Evolutionary conservation across 2,329 filamentous ascomycete genomes (phyloP), one percentile per base, ranked within the genome.

Genomic region (Aspergillus aculeatinus): DNA sequence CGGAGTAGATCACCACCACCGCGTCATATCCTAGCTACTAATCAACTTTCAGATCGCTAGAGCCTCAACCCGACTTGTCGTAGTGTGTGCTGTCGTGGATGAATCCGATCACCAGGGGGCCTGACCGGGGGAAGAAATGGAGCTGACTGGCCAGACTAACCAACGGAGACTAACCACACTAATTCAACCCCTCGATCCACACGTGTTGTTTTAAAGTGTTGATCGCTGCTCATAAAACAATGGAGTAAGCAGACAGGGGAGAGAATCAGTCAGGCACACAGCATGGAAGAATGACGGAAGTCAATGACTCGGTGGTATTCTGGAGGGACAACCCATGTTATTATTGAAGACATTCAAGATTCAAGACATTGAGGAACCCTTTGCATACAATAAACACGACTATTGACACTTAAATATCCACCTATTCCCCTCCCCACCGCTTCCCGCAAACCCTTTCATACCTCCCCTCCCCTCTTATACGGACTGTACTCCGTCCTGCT

Each of bases 171-270:
- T 55, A 55, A 47, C 27, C 52, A 31, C 25, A 44, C 42, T 44
- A 47, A 33, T 29, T 55, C 25, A 48, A 31, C 53, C 27, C 53
- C 27, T 29, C 42, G 53, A 33, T 55, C 53, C 53, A 55, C 53
- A 55, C 53, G 53, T 55, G 53, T 55, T 5, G 25, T 44, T 44
- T 44, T 44, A 44, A 44, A 44, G 39, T 44, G 39, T 44, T 44
- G 39, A 44, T 44, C 39, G 39, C 16, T 19, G 39, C 16, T 25
- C 10, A 11, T 31, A 12, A 31, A 19, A n/a, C n/a, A 31, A 51
- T 11, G 50, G 23, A 35, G 6, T 11, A 14, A 21, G 29, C 29
- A 19, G 50, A 25, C 16, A 23, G 50, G 31, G n/a, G 21, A 39
- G 50, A 25, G 11, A 33, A 5, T 10, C 19, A 5, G 5, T 5